A percentile compares a stretch with the other conserved stretches of the same genome.
Conservation (phyloP, 2,329 filamentous ascomycete genomes). For the Xylaria sp. region DNA sequence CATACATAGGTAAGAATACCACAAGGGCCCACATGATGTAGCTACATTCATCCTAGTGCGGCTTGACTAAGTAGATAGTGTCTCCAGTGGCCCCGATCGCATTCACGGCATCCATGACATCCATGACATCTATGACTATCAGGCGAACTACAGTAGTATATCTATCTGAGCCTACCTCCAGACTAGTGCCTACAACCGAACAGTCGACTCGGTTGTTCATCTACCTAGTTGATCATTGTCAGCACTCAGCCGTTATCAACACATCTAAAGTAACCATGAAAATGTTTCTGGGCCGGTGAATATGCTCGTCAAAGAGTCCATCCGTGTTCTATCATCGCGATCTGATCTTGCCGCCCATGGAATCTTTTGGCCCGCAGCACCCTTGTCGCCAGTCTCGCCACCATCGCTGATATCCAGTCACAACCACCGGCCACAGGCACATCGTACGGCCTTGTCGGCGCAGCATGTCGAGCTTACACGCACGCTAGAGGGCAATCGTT, state of each 20-base stretch:
- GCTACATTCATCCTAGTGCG: too few species aligned
- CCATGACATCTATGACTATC: too few species aligned
- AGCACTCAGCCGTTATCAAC: neutral
- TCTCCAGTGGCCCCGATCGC: too few species aligned
- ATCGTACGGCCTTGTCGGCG: neutral
- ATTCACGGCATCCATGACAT: too few species aligned
- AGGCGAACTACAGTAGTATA: too few species aligned
- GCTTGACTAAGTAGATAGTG: too few species aligned
- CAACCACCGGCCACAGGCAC: constrained; percentile 20
- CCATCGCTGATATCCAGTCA: constrained; percentile 34
- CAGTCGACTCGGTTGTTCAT: too few species aligned
- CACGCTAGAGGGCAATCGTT: neutral
- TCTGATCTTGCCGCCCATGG: constrained; percentile 26
- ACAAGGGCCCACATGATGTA: too few species aligned
- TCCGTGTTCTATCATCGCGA: constrained; percentile 37
- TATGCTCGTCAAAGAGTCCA: constrained; percentile 41
- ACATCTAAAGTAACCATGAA: neutral
- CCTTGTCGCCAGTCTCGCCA: constrained; percentile 23
- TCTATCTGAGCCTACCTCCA: too few species aligned
- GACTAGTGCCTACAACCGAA: too few species aligned
- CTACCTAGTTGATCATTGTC: neutral
- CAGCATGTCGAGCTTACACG: neutral
- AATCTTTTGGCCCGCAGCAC: constrained; percentile 36
- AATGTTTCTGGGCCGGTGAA: constrained; percentile 28
- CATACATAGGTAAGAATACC: too few species aligned